Base-by-base conservation (phyloP, 2,329 filamentous ascomycete species). In the Colletotrichum horii region DNA sequence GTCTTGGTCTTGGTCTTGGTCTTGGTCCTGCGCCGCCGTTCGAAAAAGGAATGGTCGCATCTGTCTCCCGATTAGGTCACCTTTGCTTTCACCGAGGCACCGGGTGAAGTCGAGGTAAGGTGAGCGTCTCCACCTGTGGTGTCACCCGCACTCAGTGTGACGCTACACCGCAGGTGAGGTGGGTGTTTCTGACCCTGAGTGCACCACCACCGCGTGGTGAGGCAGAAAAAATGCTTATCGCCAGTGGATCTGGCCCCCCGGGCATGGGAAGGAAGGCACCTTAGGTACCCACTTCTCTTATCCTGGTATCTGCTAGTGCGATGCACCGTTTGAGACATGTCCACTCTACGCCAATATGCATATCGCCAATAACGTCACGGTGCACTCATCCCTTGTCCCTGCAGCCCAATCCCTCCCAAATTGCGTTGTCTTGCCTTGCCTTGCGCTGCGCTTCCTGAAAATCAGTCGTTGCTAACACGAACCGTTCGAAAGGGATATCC, bases 11-110 rank as follows among this genome's bases (percentile, higher is more conserved):
- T 32, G 19, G 9, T n/a, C 58, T 15, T 32, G 19, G 9, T n/a
- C 58, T n/a, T 61, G 19, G n/a, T 34, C 28, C 55, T 28, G 28
- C 55, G 43, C 55, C 4, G 56, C n/a, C 36, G 55, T n/a, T 56
- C 62, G 56, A 58, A 75, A 75, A 58, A 64, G 64, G 70, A 65
- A 73, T 58, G n/a, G 70, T 73, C 56, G 62, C n/a, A 58, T 73
- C 28, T 28, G 48, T 72, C 52, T 36, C 72, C 69, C 62, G 72
- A 72, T 61, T 72, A 56, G 72, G 34, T 64, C 69, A 43, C 56
- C 72, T 62, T 56, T 6, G 56, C 28, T 16, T 19, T 73, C 66
- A 68, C 68, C 68, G 68, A 71, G 60, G 28, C 15, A 43, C 24
- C 4, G 36, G 7, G 34, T 70, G 38, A 62, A 19, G 55, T 60